A percentile compares a stretch with the other conserved stretches of the same genome.
These are phyloP conservation scores for Candolleomyces aberdarensis DNA, from an alignment of 768 basidiomycete species.

Conservation along the genomic window DNA sequence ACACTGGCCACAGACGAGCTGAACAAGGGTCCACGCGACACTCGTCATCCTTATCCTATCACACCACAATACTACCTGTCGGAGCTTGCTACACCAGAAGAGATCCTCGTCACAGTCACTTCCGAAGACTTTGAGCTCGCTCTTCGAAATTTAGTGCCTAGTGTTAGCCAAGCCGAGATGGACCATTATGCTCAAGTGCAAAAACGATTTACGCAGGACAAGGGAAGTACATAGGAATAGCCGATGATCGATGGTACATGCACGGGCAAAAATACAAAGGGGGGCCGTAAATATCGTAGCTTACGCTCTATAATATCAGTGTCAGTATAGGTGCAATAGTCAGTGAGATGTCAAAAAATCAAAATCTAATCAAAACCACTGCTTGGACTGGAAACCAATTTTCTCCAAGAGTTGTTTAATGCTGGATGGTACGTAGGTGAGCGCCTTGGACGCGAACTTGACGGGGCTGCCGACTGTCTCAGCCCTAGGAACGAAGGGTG, in stretches of 20 bases:
- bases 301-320: background rate
- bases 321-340: background rate
- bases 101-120: constrained; percentile 74
- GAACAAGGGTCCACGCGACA: constrained; percentile 44
- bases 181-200: constrained; percentile 77
- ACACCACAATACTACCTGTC: constrained; percentile 88
- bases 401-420: constrained; percentile 54
- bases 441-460: constrained; percentile 36
- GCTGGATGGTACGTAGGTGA: constrained; percentile 44
- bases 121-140: constrained; percentile 76
- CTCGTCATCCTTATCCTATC: constrained; percentile 56
- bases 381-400: constrained; percentile 51
- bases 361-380: constrained; percentile 46
- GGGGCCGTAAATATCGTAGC: background rate
- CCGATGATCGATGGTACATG: background rate
- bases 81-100: constrained; percentile 67
- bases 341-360: background rate
- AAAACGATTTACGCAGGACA: constrained; percentile 52
- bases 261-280: background rate
- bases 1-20: constrained; percentile 30
- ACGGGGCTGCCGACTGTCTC: constrained; percentile 49
- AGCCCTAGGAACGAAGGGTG: constrained; percentile 28
- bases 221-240: background rate
- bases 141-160: constrained; percentile 67
- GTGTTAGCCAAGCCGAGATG: constrained; percentile 84